Percentiles rank a stretch among this genome's conserved stretches.
Evolutionary conservation across 306 rosid species (phyloP).

Genomic region (Sesbania bispinosa): DNA sequence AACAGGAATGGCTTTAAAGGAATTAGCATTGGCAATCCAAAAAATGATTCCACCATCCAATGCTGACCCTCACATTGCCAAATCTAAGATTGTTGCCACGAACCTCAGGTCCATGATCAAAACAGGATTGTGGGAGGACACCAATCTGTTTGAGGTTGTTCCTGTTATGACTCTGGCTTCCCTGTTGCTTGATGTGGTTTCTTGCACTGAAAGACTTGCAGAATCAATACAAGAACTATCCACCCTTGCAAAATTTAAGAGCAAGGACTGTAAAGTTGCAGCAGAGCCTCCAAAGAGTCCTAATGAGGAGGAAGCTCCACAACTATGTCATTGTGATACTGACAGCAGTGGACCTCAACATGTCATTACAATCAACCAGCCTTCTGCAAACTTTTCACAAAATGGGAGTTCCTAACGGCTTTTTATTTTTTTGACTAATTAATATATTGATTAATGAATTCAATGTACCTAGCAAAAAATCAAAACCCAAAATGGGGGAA

Average conservation of each 20-base stretch:
- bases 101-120: slow-evolving; percentile 21
- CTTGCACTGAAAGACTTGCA: slow-evolving; percentile 21
- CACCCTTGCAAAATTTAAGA: too few relatives aligned
- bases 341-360: not conserved
- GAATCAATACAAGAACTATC: too few relatives aligned
- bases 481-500: too few relatives aligned
- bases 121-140: too few relatives aligned
- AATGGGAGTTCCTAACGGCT: not conserved
- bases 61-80: slow-evolving; percentile 20
- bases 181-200: slow-evolving; percentile 27
- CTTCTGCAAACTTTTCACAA: not conserved
- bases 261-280: too few relatives aligned
- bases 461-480: too few relatives aligned
- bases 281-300: too few relatives aligned
- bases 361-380: slow-evolving; percentile 4
- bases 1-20: too few relatives aligned
- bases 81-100: slow-evolving; percentile 16
- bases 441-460: not conserved
- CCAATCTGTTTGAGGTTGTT: slow-evolving; percentile 9
- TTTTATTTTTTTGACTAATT: not conserved
- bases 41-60: slow-evolving; percentile 12
- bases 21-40: too few relatives aligned
- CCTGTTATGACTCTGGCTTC: slow-evolving; percentile 25
- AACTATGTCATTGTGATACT: too few relatives aligned
- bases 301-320: too few relatives aligned